A percentile compares a stretch with the other conserved stretches of the same genome.
These are phyloP conservation scores for Fusarium austroafricanum DNA, from an alignment of 2,329 filamentous ascomycete genomes.

Conservation along the genomic window DNA sequence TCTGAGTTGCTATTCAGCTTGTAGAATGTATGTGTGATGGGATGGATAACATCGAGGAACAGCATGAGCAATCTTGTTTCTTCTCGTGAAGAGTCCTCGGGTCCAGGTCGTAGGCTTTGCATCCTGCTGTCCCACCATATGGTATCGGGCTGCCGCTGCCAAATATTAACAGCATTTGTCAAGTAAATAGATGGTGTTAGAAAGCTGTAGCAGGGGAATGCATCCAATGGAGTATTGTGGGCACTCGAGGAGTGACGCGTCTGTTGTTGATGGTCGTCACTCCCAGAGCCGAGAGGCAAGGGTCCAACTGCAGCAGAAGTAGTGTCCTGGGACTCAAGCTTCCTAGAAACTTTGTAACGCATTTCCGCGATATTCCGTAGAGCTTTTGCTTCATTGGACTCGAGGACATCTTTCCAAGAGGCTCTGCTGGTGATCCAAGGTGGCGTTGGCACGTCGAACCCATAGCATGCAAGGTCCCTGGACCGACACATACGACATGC, in stretches of 20 bases:
- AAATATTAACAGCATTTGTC: not conserved
- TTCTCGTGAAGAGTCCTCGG: not conserved
- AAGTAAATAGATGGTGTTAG: not conserved
- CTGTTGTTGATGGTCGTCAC: not conserved
- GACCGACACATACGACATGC: not conserved
- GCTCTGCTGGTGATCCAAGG: not conserved
- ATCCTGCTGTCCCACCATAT: slow-evolving; percentile 5
- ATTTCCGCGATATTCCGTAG: not conserved
- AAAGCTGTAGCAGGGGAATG: not conserved
- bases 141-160: not conserved
- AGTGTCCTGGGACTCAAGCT: not conserved
- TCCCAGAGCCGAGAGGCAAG: not conserved
- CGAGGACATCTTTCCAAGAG: not conserved
- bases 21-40: not conserved
- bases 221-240: not conserved
- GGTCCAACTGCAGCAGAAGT: not conserved
- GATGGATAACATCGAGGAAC: slow-evolving; percentile 1
- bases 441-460: not conserved
- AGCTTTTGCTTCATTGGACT: not conserved
- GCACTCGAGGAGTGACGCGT: not conserved
- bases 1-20: not conserved
- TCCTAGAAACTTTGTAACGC: not conserved
- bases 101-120: not conserved
- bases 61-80: slow-evolving; percentile 1
- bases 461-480: slow-evolving; percentile 1